Evolutionary conservation across 2,329 filamentous ascomycete genomes (phyloP), one percentile per base, ranked within the genome.

Genomic region (Pleurostoma richardsiae): DNA sequence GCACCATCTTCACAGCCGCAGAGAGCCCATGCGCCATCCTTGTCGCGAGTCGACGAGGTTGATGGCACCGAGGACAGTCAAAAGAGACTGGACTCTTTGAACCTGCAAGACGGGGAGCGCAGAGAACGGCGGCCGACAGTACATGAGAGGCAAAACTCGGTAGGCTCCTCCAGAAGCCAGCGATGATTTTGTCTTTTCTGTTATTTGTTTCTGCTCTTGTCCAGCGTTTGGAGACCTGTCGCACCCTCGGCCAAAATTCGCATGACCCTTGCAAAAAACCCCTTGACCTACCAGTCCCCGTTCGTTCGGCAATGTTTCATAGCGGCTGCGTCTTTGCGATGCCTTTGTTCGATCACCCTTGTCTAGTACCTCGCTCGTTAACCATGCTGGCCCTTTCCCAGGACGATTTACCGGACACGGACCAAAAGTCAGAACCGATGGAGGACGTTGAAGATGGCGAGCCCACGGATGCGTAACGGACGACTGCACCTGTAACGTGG

Each of bases 81-180:
- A 67, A 88, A 91, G 70, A 81, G 90, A 56, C 77, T 97, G 55
- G 90, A 96, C 68, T 91, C 90, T 44, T 76, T 97, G 57, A 90
- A 94, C 65, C 75, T 97, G 60, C 88, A 95, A 64, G 92, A 97
- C 66, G 88, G 79, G 57, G 85, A 88, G 56, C 76, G 80, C 56
- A 72, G 68, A 57, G 73, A 73, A 47, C 68, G 73, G 53, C 76
- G 76, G 52, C 71, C 75, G 29, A 63, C 63, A 42, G 60, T 71
- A 48, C 79, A 82, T 56, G 82, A 85, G 62, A 76, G 80, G 55
- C 78, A 84, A 64, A 75, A 69, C 57, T 83, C 80, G 53, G 73
- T 75, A 59, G 72, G 79, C 51, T 81, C 77, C 44, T 62, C 70
- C 39, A 70, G 70, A 57, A 77, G 73, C 58, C 71, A 74, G 65